phyloP scores from a whole-genome alignment of 2,329 filamentous ascomycete species.

The Aspergillus fructus region DNA sequence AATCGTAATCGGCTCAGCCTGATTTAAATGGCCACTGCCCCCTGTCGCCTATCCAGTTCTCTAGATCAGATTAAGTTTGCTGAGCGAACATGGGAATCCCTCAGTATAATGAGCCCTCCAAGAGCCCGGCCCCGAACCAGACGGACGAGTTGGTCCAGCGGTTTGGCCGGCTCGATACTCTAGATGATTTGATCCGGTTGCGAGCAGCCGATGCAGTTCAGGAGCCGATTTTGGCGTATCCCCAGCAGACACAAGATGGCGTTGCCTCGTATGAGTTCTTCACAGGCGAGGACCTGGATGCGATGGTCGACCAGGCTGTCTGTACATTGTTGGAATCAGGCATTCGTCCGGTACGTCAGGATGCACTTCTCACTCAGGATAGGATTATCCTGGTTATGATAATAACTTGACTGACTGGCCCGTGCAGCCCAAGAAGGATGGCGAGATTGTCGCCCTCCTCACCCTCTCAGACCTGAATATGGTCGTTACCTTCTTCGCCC shows the following conservation, averaged over 20 bases:
- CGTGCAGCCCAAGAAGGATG: conserved; percentile 18
- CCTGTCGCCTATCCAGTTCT: not conserved
- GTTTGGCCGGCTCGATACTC: conserved; percentile 41
- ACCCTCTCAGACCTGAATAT: conserved; percentile 44
- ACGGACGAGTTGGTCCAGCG: conserved; percentile 23
- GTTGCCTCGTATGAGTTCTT: conserved; percentile 41
- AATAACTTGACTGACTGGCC: not conserved
- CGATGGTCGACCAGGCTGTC: conserved; percentile 41
- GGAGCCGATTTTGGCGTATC: conserved; percentile 44
- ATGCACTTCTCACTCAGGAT: not conserved
- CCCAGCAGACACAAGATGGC: conserved; percentile 29
- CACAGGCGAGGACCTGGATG: conserved; percentile 42
- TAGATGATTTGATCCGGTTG: conserved; percentile 45
- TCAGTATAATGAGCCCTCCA: conserved; percentile 10
- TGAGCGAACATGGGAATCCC: conserved; percentile 16
- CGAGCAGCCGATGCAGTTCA: conserved; percentile 41
- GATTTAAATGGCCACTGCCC: not conserved
- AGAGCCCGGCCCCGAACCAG: not conserved
- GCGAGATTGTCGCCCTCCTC: conserved; percentile 38
- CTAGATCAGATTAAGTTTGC: not conserved
- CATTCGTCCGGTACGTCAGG: conserved; percentile 15
- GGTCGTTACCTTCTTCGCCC: conserved; percentile 45
- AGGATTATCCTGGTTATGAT: not conserved
- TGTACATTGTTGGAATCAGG: conserved; percentile 27
- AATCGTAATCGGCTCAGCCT: not conserved